phyloP scores from a whole-genome alignment of 768 basidiomycete species.

The Guyanaporus albipodus region DNA sequence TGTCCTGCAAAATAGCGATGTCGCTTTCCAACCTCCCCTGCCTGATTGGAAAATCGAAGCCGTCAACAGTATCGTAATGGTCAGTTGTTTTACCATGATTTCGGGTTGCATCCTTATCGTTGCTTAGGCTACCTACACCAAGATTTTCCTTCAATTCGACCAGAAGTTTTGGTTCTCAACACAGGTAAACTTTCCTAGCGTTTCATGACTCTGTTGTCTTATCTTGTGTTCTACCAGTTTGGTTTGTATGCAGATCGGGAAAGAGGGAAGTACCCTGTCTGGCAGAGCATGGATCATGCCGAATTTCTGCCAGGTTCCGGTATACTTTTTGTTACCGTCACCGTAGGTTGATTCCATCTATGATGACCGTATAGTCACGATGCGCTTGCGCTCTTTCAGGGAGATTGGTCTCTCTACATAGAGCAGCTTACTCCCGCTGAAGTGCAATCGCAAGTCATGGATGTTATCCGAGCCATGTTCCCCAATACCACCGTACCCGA shows the following conservation, averaged over 20 bases:
- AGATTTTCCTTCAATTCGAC: conserved; percentile 63
- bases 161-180: conserved; percentile 57
- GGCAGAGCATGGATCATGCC: conserved; percentile 59
- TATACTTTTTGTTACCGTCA: conserved; percentile 34
- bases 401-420: conserved; percentile 55
- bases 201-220: background rate
- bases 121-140: conserved; percentile 54
- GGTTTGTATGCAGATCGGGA: conserved; percentile 54
- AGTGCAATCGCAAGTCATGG: conserved; percentile 50
- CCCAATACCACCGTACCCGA: conserved; percentile 49
- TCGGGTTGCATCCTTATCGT: background rate
- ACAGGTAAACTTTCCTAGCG: conserved; percentile 24
- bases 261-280: conserved; percentile 60
- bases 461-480: conserved; percentile 55
- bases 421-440: conserved; percentile 47
- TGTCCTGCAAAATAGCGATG: conserved; percentile 62
- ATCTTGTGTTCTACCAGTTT: conserved; percentile 18
- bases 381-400: conserved; percentile 32
- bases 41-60: conserved; percentile 65
- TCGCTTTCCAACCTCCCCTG: conserved; percentile 50
- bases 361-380: too few relatives aligned
- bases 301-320: conserved; percentile 59
- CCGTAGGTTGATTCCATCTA: conserved; percentile 15
- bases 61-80: conserved; percentile 60
- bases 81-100: conserved; percentile 20